Conservation (phyloP, 768 basidiomycete genomes). For the Phylloporus arenicola region DNA sequence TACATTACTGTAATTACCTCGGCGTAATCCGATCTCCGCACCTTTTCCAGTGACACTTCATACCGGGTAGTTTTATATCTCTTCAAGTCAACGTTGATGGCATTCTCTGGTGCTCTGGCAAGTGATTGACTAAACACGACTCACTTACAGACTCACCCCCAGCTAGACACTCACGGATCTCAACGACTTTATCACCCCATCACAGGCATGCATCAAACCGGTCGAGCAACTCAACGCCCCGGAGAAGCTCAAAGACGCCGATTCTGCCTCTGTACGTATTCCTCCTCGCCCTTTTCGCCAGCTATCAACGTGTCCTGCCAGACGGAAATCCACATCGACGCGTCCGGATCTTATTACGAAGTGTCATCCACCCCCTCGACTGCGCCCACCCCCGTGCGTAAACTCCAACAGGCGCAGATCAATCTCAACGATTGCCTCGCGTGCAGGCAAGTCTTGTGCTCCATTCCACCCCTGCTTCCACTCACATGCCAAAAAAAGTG, state of each 20-base stretch:
- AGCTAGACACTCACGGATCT: slow-evolving; percentile 83
- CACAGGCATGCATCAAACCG: slow-evolving; percentile 96
- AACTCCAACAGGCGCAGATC: slow-evolving; percentile 90
- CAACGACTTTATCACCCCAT: slow-evolving; percentile 95
- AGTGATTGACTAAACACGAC: slow-evolving; percentile 18
- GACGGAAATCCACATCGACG: slow-evolving; percentile 92
- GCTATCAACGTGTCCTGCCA: slow-evolving; percentile 28
- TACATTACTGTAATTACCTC: too few relatives aligned
- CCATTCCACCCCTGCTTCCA: neutral
- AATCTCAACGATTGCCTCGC: slow-evolving; percentile 97
- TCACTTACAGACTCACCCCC: slow-evolving; percentile 5
- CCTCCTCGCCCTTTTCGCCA: neutral
- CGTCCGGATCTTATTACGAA: slow-evolving; percentile 83
- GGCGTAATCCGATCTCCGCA: neutral
- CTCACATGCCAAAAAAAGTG: slow-evolving; percentile 44
- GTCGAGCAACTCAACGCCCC: slow-evolving; percentile 51
- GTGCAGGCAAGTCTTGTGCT: slow-evolving; percentile 67
- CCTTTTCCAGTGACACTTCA: neutral
- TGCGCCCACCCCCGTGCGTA: slow-evolving; percentile 36
- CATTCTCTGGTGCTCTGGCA: slow-evolving; percentile 84
- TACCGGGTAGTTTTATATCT: neutral
- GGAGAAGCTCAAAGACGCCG: slow-evolving; percentile 38
- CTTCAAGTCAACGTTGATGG: slow-evolving; percentile 52
- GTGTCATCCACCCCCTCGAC: slow-evolving; percentile 39
- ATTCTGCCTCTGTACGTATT: slow-evolving; percentile 39